Evolutionary conservation across 352 stramenopile species (phyloP).

Genomic region (Peronospora farinosa): DNA sequence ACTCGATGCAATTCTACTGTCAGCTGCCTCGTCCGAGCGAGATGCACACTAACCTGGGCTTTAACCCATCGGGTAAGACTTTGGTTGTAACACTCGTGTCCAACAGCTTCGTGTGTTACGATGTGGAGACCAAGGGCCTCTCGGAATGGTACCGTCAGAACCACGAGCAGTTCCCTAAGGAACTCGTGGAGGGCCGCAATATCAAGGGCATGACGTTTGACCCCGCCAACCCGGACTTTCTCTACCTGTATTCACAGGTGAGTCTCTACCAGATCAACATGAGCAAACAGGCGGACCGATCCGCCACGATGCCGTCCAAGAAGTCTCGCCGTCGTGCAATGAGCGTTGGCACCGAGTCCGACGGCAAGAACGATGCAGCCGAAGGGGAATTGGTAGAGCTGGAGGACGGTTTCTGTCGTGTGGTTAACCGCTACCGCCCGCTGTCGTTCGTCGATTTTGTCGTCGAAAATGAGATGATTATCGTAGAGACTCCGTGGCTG

Average conservation of each 20-base stretch:
- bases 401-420: slow-evolving; percentile 59
- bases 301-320: slow-evolving; percentile 31
- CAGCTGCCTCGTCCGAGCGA: slow-evolving; percentile 54
- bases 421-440: slow-evolving; percentile 78
- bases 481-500: slow-evolving; percentile 82
- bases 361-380: slow-evolving; percentile 44
- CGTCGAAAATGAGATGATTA: slow-evolving; percentile 60
- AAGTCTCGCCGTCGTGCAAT: slow-evolving; percentile 43
- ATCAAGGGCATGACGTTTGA: slow-evolving; percentile 81
- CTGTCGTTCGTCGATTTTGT: slow-evolving; percentile 84
- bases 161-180: slow-evolving; percentile 66
- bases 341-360: slow-evolving; percentile 56
- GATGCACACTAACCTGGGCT: slow-evolving; percentile 76
- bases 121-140: slow-evolving; percentile 74
- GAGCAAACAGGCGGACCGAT: slow-evolving; percentile 28
- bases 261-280: slow-evolving; percentile 85
- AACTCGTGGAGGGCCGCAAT: slow-evolving; percentile 62
- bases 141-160: slow-evolving; percentile 69
- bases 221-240: slow-evolving; percentile 58
- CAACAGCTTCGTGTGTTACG: slow-evolving; percentile 82
- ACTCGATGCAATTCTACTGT: slow-evolving; percentile 82
- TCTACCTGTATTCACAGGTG: slow-evolving; percentile 76
- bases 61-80: slow-evolving; percentile 67
- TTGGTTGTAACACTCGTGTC: slow-evolving; percentile 77
- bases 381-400: slow-evolving; percentile 60